Base-by-base conservation (phyloP, 495 filamentous ascomycete genomes). In the Xylona heveae region DNA sequence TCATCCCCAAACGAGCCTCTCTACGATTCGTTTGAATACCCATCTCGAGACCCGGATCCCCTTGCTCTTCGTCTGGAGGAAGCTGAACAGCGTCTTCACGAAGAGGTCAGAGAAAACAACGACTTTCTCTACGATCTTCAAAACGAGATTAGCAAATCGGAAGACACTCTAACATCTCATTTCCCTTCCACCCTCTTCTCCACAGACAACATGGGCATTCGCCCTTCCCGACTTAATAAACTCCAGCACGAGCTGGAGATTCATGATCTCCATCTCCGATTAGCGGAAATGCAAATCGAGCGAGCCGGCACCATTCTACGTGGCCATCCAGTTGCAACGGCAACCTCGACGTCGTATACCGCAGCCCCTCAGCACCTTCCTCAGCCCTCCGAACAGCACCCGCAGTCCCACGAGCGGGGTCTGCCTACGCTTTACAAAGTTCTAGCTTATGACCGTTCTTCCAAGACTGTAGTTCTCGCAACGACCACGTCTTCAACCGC, bases 401-500 rank as follows among this genome's bases (percentile, higher is more conserved):
- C 10, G 7, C 39, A n/a, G 37, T n/a, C n/a, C n/a, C n/a, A n/a
- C n/a, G n/a, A n/a, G n/a, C n/a, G n/a, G n/a, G n/a, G n/a, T n/a
- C n/a, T 54, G 15, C 55, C 60, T 13, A 58, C 58, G 1, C 28
- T 62, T 3, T 84, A 80, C 53, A 78, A 71, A 35, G 62, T 88
- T 22, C 56, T 88, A 7, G 76, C 68, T 9, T 81, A 75, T 43
- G 74, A 88, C 42, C 54, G 68, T 9, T 58, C 57, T n/a, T 71
- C 58, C 34, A 59, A 72, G 17, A 49, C 57, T 29, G 51, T 84
- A 19, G 61, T 58, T 9, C 57, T 57, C 10, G 67, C 72, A 5
- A 68, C 76, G 40, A 73, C 71, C 5, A 68, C 64, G 5, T 72
- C 71, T 0, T 57, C 52, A 5, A 61, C 62, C 36, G 49, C 40